These are phyloP conservation scores for Mimosa bimucronata DNA, from an alignment of 306 rosid species.

Conservation along the genomic window DNA sequence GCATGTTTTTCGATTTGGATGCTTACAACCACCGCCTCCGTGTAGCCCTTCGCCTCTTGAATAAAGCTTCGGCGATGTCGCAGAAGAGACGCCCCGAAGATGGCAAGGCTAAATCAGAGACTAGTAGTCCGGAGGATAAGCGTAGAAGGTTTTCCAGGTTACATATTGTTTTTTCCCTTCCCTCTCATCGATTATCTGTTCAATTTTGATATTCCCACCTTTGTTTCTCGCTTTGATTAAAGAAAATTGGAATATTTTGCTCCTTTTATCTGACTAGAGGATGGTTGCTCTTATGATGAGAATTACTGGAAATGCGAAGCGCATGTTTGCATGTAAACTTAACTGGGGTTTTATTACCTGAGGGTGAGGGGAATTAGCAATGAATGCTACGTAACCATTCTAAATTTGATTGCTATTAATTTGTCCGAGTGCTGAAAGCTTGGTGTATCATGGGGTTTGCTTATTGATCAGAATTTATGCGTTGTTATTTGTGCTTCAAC, in stretches of 20 bases:
- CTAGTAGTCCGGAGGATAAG: conserved; percentile 61
- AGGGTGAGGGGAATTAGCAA: background rate
- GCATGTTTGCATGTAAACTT: background rate
- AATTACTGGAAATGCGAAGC: no score
- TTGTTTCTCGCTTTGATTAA: background rate
- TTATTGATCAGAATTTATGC: background rate
- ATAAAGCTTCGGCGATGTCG: conserved; percentile 57
- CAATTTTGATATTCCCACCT: background rate
- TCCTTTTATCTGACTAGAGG: no score
- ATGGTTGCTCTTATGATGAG: no score
- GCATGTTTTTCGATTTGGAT: conserved; percentile 50
- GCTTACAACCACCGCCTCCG: conserved; percentile 19
- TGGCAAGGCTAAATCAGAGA: conserved; percentile 50
- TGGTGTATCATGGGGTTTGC: background rate
- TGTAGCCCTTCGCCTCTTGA: conserved; percentile 15
- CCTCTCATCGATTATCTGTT: background rate
- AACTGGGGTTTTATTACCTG: background rate
- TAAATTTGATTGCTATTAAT: background rate
- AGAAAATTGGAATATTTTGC: background rate
- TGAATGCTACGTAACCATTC: conserved; percentile 6
- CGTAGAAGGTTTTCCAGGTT: conserved; percentile 70
- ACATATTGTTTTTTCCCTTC: background rate
- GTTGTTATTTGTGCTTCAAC: background rate
- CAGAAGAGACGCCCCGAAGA: conserved; percentile 84
- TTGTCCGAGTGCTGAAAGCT: background rate